These are phyloP conservation scores for Microdochium trichocladiopsis DNA, from an alignment of 2,329 filamentous ascomycete genomes.

Conservation along the genomic window DNA sequence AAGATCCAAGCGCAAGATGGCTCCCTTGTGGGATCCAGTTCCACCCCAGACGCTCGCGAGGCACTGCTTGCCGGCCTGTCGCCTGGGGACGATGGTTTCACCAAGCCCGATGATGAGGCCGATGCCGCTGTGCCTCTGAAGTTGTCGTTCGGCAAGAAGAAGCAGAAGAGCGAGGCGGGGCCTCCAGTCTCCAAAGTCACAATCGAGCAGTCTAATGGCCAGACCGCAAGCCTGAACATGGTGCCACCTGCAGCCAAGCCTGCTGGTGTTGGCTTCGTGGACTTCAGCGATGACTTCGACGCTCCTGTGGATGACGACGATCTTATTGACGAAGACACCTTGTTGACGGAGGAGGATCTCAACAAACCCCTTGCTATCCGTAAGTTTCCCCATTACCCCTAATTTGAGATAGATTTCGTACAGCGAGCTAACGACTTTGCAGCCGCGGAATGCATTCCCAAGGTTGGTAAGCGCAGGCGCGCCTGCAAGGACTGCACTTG, in stretches of 20 bases:
- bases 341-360: slow-evolving; percentile 81
- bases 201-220: slow-evolving; percentile 29
- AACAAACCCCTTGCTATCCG: slow-evolving; percentile 71
- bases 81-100: slow-evolving; percentile 55
- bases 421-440: too few species aligned
- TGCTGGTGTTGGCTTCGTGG: slow-evolving; percentile 60
- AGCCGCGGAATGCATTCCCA: slow-evolving; percentile 82
- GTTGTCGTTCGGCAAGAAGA: slow-evolving; percentile 59
- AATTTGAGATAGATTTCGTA: not conserved
- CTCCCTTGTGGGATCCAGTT: slow-evolving; percentile 36
- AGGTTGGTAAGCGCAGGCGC: slow-evolving; percentile 79
- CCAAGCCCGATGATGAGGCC: slow-evolving; percentile 60
- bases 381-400: slow-evolving; percentile 39
- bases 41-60: slow-evolving; percentile 56
- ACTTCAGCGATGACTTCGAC: slow-evolving; percentile 58
- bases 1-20: slow-evolving; percentile 64
- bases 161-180: slow-evolving; percentile 25
- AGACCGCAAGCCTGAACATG: slow-evolving; percentile 25
- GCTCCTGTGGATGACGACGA: slow-evolving; percentile 65
- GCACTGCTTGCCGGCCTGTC: slow-evolving; percentile 78
- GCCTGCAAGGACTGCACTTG: slow-evolving; percentile 98
- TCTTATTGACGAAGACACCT: slow-evolving; percentile 81
- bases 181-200: slow-evolving; percentile 20
- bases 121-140: slow-evolving; percentile 49
- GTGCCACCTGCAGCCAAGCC: slow-evolving; percentile 32